Base-by-base conservation (phyloP, 176 grass and related monocot genomes). In the Zoysia japonica region DNA sequence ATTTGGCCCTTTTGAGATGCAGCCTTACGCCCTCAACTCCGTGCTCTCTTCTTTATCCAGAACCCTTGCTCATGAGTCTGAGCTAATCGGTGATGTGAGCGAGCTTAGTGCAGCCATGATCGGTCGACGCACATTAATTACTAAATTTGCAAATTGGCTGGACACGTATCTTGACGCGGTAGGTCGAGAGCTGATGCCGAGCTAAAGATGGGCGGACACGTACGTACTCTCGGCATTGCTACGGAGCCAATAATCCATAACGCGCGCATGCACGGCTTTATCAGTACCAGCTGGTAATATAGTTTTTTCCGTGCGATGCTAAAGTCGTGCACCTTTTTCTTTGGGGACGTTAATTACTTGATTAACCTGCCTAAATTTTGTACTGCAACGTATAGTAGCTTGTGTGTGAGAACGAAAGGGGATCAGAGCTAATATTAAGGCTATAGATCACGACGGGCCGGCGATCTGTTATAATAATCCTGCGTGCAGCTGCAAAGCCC, bases 91-190 rank as follows among this genome's bases (percentile, higher is more conserved):
- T 28, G 78, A 73, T 36, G 65, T 71, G 82, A 66, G 28, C 28
- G 71, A 71, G 68, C 68, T 83, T 57, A 11, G 37, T 47, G 46
- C 19, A 65, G 67, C 42, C 61, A 64, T 44, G 52, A 28, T 64
- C 49, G 68, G 11, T 54, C 9, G 16, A 47, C 45, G 49, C 19
- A 65, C n/a, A 47, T 28, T 28, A 28, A 28, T 28, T 51, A 48
- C 3, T 17, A 7, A 17, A 55, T 53, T 53, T 53, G 17, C 2
- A 57, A 39, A 5, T 36, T 70, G 78, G 82, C n/a, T 70, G 78
- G 82, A 89, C 82, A 81, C 78, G 82, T 89, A 85, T 89, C 87
- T 72, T 81, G 12, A 66, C 49, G 5, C 42, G 48, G 85, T 78
- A 81, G 77, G 87, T 5, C 2, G 17, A 83, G 52, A 52, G 65